phyloP scores from a whole-genome alignment of 192 early-diverging fungal genomes.

The Paraglomus occultum region DNA sequence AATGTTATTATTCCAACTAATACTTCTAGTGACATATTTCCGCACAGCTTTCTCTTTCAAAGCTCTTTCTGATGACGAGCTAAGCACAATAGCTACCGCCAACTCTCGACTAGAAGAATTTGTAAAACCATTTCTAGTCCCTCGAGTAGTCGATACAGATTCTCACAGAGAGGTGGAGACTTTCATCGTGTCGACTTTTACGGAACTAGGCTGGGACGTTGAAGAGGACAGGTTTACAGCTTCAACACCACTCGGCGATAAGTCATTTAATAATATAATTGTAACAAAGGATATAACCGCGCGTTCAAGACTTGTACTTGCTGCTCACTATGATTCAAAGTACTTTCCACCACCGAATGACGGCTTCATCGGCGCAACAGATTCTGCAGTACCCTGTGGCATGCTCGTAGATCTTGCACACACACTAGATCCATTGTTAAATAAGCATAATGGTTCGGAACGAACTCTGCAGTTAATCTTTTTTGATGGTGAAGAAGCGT shows the following conservation, averaged over 20 bases:
- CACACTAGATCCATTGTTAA: constrained; percentile 61
- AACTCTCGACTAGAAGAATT: not conserved
- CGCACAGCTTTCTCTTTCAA: no score
- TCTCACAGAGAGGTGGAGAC: constrained; percentile 67
- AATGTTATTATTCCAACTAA: no score
- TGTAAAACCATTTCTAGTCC: constrained; percentile 63
- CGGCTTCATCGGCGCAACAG: constrained; percentile 83
- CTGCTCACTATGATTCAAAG: constrained; percentile 94
- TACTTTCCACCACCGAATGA: constrained; percentile 54
- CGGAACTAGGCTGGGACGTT: constrained; percentile 71
- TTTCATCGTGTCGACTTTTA: constrained; percentile 66
- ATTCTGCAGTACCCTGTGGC: constrained; percentile 89
- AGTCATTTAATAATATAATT: constrained; percentile 83
- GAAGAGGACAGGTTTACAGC: constrained; percentile 77
- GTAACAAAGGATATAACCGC: constrained; percentile 83
- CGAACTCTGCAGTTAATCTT: constrained; percentile 88
- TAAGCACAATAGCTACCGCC: no score
- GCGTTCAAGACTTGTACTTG: constrained; percentile 70
- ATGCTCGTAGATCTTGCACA: constrained; percentile 83
- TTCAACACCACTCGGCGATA: constrained; percentile 73
- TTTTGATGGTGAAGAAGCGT: constrained; percentile 97
- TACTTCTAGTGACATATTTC: no score
- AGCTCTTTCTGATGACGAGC: no score
- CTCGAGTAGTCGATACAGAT: constrained; percentile 76
- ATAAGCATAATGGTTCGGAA: constrained; percentile 40